phyloP scores from a whole-genome alignment of 1,139 yeast genomes.

The Lodderomyces jiufengensis region DNA sequence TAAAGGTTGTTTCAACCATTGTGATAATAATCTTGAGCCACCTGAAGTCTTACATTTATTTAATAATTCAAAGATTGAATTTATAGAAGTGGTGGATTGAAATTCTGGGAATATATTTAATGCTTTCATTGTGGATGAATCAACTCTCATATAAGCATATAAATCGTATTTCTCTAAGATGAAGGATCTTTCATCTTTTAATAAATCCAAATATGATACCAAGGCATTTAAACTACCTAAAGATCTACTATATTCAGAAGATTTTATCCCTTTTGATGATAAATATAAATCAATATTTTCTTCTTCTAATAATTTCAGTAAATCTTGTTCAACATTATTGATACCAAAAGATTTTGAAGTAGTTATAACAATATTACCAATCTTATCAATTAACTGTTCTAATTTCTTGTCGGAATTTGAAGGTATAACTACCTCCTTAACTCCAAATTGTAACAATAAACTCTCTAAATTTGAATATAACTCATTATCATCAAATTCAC shows the following conservation, averaged over 20 bases:
- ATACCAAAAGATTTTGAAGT: slow-evolving; percentile 54
- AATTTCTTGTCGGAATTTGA: slow-evolving; percentile 48
- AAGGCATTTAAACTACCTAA: slow-evolving; percentile 59
- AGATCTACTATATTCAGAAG: slow-evolving; percentile 31
- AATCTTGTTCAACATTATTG: slow-evolving; percentile 70
- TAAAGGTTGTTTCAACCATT: slow-evolving; percentile 95
- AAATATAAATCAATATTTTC: slow-evolving; percentile 49
- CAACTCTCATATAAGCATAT: slow-evolving; percentile 79
- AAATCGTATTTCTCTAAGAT: slow-evolving; percentile 65
- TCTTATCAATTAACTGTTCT: slow-evolving; percentile 61
- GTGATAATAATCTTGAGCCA: slow-evolving; percentile 81
- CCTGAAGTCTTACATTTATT: slow-evolving; percentile 85
- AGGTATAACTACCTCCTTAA: slow-evolving; percentile 75
- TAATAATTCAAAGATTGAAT: slow-evolving; percentile 73
- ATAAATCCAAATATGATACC: slow-evolving; percentile 58
- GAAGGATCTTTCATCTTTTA: slow-evolving; percentile 35
- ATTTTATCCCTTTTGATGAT: slow-evolving; percentile 54
- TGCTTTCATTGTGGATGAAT: slow-evolving; percentile 85
- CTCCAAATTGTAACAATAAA: slow-evolving; percentile 80
- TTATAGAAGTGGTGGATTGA: slow-evolving; percentile 35
- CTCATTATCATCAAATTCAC: slow-evolving; percentile 86
- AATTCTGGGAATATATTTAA: slow-evolving; percentile 73
- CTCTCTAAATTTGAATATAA: slow-evolving; percentile 83
- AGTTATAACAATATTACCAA: slow-evolving; percentile 69
- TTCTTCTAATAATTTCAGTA: slow-evolving; percentile 55